Conservation (phyloP, 805 yeast genomes). For the Torulaspora delbrueckii region DNA sequence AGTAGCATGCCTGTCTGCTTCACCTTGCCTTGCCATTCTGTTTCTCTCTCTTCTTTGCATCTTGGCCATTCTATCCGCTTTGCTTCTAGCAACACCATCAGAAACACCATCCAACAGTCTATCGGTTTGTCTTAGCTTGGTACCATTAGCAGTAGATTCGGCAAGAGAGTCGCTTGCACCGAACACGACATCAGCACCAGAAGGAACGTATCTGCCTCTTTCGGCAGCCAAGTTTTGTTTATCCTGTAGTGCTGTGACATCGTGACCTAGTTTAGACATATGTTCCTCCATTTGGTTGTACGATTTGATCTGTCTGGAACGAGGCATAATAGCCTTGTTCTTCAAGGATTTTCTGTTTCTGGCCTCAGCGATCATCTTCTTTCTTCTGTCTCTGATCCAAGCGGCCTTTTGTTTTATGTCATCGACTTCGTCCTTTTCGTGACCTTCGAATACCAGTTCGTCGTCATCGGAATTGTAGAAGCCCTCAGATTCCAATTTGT, state of each 20-base stretch:
- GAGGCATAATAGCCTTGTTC: conserved; percentile 83
- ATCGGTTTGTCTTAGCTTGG: conserved; percentile 56
- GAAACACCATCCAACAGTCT: conserved; percentile 82
- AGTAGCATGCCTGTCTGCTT: conserved; percentile 86
- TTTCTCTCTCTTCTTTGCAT: conserved; percentile 91
- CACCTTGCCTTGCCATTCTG: conserved; percentile 89
- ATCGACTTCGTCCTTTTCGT: conserved; percentile 58
- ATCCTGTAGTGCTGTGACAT: conserved; percentile 59
- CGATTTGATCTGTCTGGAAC: conserved; percentile 76
- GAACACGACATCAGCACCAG: conserved; percentile 80
- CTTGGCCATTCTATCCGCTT: conserved; percentile 83
- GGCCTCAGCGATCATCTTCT: conserved; percentile 84
- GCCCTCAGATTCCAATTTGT: conserved; percentile 86
- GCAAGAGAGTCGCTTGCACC: conserved; percentile 41
- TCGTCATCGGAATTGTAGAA: conserved; percentile 87
- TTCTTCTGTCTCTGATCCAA: conserved; percentile 95
- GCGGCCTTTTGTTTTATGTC: conserved; percentile 77
- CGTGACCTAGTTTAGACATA: conserved; percentile 86
- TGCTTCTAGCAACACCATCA: conserved; percentile 73
- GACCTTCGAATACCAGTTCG: conserved; percentile 67
- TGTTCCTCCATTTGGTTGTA: conserved; percentile 80
- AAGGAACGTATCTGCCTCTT: conserved; percentile 39
- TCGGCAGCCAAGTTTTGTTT: conserved; percentile 41
- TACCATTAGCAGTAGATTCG: conserved; percentile 36
- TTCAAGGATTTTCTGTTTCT: conserved; percentile 82